Evolutionary conservation across 352 stramenopile genomes (phyloP).

Genomic region (Globisporangium nunn): DNA sequence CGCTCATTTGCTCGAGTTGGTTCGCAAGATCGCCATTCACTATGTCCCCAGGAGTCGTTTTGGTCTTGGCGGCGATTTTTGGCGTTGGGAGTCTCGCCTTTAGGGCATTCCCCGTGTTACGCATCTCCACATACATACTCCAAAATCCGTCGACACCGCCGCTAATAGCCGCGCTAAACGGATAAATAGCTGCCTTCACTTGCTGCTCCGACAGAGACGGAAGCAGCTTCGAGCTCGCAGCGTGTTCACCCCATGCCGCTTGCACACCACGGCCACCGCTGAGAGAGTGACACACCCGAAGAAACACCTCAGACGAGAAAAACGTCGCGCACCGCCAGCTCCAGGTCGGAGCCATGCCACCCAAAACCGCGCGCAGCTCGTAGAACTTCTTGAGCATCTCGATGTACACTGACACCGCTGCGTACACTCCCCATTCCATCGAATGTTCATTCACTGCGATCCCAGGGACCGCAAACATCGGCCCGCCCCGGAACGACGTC

Average conservation of each 20-base stretch:
- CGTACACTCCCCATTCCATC: constrained; percentile 46
- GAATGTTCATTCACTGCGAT: not conserved
- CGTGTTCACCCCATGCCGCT: constrained; percentile 9
- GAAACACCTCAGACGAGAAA: constrained; percentile 63
- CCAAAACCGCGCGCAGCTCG: constrained; percentile 41
- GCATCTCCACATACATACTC: not conserved
- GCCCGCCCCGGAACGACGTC: not conserved
- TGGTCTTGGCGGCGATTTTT: not conserved
- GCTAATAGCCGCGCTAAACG: not conserved
- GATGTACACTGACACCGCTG: constrained; percentile 35
- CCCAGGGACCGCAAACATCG: not conserved
- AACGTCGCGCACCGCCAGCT: constrained; percentile 30
- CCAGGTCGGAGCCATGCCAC: constrained; percentile 25
- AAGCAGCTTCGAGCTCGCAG: not conserved
- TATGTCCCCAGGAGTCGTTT: not conserved
- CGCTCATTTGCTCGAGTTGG: not conserved
- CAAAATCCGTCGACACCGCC: not conserved
- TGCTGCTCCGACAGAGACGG: constrained; percentile 16
- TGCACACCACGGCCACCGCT: constrained; percentile 5
- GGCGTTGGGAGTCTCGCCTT: not conserved
- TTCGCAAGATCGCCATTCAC: not conserved
- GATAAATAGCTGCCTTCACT: constrained; percentile 13
- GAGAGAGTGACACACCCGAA: constrained; percentile 30
- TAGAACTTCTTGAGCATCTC: constrained; percentile 51
- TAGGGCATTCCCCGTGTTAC: not conserved